Conservation (phyloP, 805 yeast genomes). For the Sugiyamaella smithiae region DNA sequence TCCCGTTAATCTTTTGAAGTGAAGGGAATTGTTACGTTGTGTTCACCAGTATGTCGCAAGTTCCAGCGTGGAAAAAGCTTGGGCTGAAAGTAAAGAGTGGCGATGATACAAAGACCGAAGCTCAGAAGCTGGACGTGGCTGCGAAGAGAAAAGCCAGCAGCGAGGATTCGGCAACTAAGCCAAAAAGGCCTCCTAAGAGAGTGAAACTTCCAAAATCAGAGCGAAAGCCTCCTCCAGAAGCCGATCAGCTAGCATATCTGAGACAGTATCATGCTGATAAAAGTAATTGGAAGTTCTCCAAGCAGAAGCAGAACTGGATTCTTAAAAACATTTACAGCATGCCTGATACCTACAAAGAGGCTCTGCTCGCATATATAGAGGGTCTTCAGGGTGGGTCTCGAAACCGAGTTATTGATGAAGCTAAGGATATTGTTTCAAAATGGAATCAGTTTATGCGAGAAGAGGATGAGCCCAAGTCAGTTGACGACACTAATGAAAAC, state of each 20-base stretch:
- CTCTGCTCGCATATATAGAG: conserved; percentile 50
- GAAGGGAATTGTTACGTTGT: not conserved
- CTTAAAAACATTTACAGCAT: conserved; percentile 56
- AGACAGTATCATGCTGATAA: conserved; percentile 54
- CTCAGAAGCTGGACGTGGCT: conserved; percentile 15
- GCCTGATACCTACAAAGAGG: conserved; percentile 51
- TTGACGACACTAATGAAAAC: conserved; percentile 19
- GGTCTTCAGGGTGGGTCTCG: conserved; percentile 72
- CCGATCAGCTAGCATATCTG: conserved; percentile 68
- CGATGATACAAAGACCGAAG: conserved; percentile 15
- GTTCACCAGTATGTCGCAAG: conserved; percentile 11
- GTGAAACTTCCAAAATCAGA: conserved; percentile 65
- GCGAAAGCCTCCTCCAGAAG: conserved; percentile 68
- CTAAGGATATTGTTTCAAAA: conserved; percentile 44
- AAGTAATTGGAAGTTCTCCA: conserved; percentile 76
- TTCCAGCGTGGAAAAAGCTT: conserved; percentile 84
- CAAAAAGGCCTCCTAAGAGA: conserved; percentile 64
- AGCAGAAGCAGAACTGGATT: conserved; percentile 85
- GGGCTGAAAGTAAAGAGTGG: conserved; percentile 60
- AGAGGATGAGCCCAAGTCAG: conserved; percentile 13
- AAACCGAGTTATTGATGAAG: conserved; percentile 50
- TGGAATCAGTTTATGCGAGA: conserved; percentile 53
- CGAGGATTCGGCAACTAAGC: conserved; percentile 6
- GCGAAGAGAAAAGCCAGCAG: conserved; percentile 28
- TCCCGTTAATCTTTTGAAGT: not conserved